Evolutionary conservation across 148 eudicot species (phyloP).

Genomic region (Silene conica): DNA sequence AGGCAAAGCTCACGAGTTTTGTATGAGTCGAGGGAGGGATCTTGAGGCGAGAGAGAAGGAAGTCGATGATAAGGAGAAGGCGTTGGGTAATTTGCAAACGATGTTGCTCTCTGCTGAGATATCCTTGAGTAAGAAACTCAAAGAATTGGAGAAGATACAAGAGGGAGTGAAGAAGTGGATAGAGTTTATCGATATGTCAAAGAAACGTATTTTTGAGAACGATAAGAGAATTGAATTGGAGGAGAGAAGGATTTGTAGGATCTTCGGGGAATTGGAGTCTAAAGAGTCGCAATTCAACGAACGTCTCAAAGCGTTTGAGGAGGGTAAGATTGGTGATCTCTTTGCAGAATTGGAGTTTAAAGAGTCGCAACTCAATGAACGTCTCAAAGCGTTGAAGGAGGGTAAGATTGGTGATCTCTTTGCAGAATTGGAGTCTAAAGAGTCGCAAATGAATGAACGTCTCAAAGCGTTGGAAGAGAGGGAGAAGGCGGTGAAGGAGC

Average conservation of each 20-base stretch:
- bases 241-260: background rate
- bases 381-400: background rate
- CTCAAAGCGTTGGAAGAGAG: background rate
- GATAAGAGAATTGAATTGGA: background rate
- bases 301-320: background rate
- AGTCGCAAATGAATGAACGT: background rate
- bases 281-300: background rate
- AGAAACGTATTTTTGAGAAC: background rate
- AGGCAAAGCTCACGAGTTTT: background rate
- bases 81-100: background rate
- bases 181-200: background rate
- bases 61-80: background rate
- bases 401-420: background rate
- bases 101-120: background rate
- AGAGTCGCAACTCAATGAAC: background rate
- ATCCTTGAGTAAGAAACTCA: background rate
- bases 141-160: background rate
- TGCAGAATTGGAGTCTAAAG: background rate
- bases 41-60: background rate
- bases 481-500: background rate
- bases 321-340: background rate
- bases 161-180: slow-evolving; percentile 10
- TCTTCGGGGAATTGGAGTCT: background rate
- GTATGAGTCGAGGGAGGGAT: background rate
- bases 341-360: background rate